Evolutionary conservation across 768 basidiomycete genomes (phyloP), one percentile per base, ranked within the genome.

Genomic region (Phlebiopsis gigantea): DNA sequence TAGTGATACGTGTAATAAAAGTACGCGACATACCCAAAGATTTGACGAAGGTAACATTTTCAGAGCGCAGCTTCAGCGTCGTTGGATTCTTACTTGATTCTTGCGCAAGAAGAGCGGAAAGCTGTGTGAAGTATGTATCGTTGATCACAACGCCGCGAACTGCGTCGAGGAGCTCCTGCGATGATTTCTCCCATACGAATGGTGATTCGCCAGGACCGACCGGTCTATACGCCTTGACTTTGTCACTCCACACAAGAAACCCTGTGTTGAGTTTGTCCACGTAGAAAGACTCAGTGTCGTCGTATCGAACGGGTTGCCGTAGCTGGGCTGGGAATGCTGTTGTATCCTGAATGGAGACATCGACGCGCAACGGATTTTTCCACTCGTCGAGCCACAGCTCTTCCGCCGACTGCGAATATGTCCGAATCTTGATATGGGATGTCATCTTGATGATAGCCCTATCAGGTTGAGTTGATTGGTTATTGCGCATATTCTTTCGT

Each of bases 231-330:
- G 77, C 86, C 62, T 85, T 84, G 49, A 91, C 72, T 31, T 73
- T 76, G 59, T 78, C 67, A 22, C 79, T 70, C 91, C 93, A 94
- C 2, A 82, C 72, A 51, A 94, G 68, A 74, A 93, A 94, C 1
- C 93, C 93, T 6, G 87, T 88, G 31, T 75, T 71, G 21, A 88
- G 71, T 65, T 90, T 87, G 71, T 96, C 93, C 19, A 88, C 73
- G 67, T 85, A 90, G 52, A 71, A 68, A 21, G 76, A 53, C 47
- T 59, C 60, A n/a, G 61, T 53, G 54, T 31, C 55, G 28, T 52
- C 56, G 45, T 34, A 57, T 24, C 52, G 57, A 10, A 63, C 43
- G 21, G 62, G 58, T 12, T 60, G 56, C 28, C 57, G 73, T 28
- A 87, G 75, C 51, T 67, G 73, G 26, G 69, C 64, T 52, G 84